These are phyloP conservation scores for Eucalyptus caleyi DNA, from an alignment of 345 rosid genomes.

Conservation along the genomic window DNA sequence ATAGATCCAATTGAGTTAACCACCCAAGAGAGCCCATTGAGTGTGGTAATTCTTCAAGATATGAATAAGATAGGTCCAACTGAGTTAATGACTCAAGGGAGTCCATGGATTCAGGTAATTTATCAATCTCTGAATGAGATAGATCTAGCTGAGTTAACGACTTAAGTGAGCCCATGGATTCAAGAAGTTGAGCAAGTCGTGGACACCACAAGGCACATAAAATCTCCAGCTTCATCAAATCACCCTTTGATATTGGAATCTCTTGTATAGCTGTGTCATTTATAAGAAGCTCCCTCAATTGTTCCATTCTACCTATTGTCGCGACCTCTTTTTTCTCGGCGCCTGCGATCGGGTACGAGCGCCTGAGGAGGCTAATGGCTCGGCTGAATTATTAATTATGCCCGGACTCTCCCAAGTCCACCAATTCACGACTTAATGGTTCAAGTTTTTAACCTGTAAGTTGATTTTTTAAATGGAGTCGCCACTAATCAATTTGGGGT, in stretches of 20 bases:
- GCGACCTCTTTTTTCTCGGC: too few species aligned
- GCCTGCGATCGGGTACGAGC: too few species aligned
- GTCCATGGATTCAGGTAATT: neutral
- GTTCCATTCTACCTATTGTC: neutral
- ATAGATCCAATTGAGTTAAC: neutral
- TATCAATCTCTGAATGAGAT: too few species aligned
- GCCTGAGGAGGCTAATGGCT: too few species aligned
- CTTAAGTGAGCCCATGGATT: neutral
- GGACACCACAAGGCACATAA: neutral
- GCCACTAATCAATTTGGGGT: too few species aligned
- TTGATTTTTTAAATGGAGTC: too few species aligned
- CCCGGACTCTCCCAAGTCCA: too few species aligned
- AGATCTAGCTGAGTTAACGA: neutral
- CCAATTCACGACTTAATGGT: too few species aligned
- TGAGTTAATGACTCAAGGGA: neutral
- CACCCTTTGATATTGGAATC: neutral
- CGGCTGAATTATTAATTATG: too few species aligned
- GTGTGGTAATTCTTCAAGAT: too few species aligned
- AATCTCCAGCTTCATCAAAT: neutral
- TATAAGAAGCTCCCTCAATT: neutral
- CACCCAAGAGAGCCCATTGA: accelerated
- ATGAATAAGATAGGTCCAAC: neutral
- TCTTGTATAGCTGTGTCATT: neutral
- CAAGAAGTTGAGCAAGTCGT: neutral
- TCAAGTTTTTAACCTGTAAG: too few species aligned